Conservation (phyloP, 352 stramenopile species). For the Pythium coloratum region DNA sequence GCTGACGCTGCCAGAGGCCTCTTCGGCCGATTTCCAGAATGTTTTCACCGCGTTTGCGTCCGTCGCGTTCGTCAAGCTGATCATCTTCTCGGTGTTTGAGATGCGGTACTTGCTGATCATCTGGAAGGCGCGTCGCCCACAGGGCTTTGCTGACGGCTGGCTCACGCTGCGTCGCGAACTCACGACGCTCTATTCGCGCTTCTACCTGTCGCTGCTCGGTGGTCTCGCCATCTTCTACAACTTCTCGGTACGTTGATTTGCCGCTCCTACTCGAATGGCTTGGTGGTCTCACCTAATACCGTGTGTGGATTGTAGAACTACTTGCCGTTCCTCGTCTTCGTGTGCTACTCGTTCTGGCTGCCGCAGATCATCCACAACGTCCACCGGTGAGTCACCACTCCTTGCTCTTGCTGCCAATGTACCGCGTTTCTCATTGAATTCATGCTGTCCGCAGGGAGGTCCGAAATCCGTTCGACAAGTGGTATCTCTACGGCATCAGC, state of each 20-base stretch:
- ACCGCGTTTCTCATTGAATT: background rate
- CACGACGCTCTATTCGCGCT: constrained; percentile 93
- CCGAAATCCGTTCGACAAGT: constrained; percentile 91
- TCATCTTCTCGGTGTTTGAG: constrained; percentile 99
- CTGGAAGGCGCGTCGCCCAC: constrained; percentile 90
- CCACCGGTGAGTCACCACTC: constrained; percentile 50
- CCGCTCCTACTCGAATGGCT: background rate
- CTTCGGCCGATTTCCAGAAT: constrained; percentile 70
- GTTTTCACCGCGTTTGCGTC: constrained; percentile 96
- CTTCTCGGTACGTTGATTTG: constrained; percentile 55
- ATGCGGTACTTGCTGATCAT: constrained; percentile 99
- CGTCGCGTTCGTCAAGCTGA: constrained; percentile 97
- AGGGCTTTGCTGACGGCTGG: constrained; percentile 87
- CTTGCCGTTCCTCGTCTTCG: constrained; percentile 88
- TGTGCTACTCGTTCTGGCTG: constrained; percentile 98
- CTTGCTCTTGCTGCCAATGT: background rate
- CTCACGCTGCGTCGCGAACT: constrained; percentile 90
- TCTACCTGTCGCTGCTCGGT: constrained; percentile 93
- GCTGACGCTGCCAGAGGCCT: constrained; percentile 12
- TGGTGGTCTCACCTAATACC: background rate
- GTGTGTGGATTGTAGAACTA: constrained; percentile 56
- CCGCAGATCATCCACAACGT: constrained; percentile 98
- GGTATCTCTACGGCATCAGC: constrained; percentile 96
- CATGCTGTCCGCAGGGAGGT: constrained; percentile 63
- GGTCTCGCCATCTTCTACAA: constrained; percentile 93